phyloP scores from a whole-genome alignment of 169 alveolate species.

The Cryptosporidium tyzzeri region DNA sequence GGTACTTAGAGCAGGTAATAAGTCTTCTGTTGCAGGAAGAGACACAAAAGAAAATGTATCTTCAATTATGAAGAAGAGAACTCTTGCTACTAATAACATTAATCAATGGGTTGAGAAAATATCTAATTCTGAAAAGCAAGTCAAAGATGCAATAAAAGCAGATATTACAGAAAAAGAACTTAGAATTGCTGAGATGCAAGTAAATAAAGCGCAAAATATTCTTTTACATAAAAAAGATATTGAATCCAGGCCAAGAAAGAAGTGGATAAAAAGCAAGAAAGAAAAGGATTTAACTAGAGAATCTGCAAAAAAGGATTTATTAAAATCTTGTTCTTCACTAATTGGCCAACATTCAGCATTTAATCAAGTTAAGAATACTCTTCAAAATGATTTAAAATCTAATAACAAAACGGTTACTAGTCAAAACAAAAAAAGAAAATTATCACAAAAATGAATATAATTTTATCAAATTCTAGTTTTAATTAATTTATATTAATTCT shows the following conservation, averaged over 20 bases:
- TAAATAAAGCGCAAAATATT: slow-evolving; percentile 81
- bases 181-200: slow-evolving; percentile 82
- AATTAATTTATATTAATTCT: background rate
- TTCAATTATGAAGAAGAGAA: slow-evolving; percentile 54
- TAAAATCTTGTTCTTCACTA: slow-evolving; percentile 42
- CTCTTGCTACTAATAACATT: slow-evolving; percentile 77
- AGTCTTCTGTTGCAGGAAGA: background rate
- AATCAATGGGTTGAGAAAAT: slow-evolving; percentile 76
- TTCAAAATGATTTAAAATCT: slow-evolving; percentile 4
- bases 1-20: slow-evolving; percentile 71
- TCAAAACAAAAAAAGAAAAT: background rate
- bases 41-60: slow-evolving; percentile 29
- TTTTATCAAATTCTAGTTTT: background rate
- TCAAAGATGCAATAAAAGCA: slow-evolving; percentile 80
- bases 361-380: slow-evolving; percentile 27
- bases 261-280: slow-evolving; percentile 78
- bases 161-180: slow-evolving; percentile 83
- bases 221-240: slow-evolving; percentile 84
- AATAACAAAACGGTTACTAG: background rate
- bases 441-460: background rate
- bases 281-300: slow-evolving; percentile 74
- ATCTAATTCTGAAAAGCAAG: slow-evolving; percentile 80
- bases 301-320: slow-evolving; percentile 17
- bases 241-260: slow-evolving; percentile 79
- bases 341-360: slow-evolving; percentile 60